Percentiles rank a stretch among this genome's conserved stretches.
Conservation (phyloP, 164 flowering plant species). For the Berberis vulgaris region DNA sequence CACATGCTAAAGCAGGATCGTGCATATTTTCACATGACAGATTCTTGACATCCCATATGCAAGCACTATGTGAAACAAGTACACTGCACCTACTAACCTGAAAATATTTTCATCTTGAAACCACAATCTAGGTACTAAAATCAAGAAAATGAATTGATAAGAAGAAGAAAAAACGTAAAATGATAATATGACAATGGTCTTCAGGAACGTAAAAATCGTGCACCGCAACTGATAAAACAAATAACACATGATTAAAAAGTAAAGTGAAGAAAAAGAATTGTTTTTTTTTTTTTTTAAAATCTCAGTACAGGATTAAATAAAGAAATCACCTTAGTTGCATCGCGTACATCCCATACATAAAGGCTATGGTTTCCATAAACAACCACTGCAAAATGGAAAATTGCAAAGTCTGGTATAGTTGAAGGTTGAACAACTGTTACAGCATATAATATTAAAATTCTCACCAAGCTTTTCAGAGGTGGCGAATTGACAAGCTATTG, state of each 20-base stretch:
- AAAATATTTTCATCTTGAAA: conserved; percentile 2
- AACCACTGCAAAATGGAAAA: conserved; percentile 45
- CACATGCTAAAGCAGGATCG: conserved; percentile 53
- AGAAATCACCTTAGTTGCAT: conserved; percentile 36
- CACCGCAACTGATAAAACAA: neutral
- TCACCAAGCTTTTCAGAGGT: conserved; percentile 57
- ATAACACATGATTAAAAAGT: neutral
- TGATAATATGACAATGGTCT: no score
- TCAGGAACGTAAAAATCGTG: neutral
- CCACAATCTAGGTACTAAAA: no score
- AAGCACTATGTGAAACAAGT: conserved; percentile 56
- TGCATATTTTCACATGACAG: conserved; percentile 56
- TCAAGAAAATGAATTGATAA: no score
- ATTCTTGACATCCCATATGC: conserved; percentile 72
- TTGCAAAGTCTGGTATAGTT: neutral
- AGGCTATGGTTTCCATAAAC: conserved; percentile 68
- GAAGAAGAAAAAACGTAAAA: no score
- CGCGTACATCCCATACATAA: conserved; percentile 55
- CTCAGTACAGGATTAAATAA: neutral
- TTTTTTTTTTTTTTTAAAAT: neutral
- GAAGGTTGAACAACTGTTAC: neutral
- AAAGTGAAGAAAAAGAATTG: neutral
- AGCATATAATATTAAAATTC: conserved; percentile 5
- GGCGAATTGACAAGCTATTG: conserved; percentile 71
- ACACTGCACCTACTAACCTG: conserved; percentile 55